Evolutionary conservation across 176 grass and related monocot genomes (phyloP).

Genomic region (Cenchrus purpureus): DNA sequence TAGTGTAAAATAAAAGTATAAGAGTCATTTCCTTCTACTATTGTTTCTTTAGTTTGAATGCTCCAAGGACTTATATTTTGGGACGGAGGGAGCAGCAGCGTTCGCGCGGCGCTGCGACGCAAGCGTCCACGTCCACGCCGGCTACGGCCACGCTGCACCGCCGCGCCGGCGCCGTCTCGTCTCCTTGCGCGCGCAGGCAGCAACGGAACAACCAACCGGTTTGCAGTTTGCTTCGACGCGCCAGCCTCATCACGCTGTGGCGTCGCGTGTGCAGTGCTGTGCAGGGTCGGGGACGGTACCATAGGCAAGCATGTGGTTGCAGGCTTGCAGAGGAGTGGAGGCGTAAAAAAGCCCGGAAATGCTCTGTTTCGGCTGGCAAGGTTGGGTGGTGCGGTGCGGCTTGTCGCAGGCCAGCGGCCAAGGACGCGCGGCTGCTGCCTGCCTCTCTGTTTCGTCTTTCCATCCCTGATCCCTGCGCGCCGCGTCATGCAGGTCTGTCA

Average conservation of each 20-base stretch:
- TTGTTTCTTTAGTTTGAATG: too few species aligned
- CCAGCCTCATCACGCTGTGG: not conserved
- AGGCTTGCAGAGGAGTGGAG: not conserved
- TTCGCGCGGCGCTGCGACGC: too few species aligned
- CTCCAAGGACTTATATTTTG: too few species aligned
- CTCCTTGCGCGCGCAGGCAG: not conserved
- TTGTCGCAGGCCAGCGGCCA: slow-evolving; percentile 28
- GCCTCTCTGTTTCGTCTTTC: not conserved
- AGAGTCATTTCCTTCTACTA: too few species aligned
- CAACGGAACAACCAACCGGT: not conserved
- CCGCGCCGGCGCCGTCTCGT: not conserved
- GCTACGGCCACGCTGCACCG: not conserved
- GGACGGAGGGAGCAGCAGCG: too few species aligned
- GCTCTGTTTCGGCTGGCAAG: not conserved
- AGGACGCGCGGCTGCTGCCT: not conserved
- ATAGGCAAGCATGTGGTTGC: slow-evolving; percentile 28
- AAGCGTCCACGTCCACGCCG: slow-evolving; percentile 15
- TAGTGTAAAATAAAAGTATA: too few species aligned
- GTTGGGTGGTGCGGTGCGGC: not conserved
- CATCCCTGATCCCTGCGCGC: not conserved
- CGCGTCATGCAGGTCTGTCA: slow-evolving; percentile 3
- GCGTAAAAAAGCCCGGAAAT: slow-evolving; percentile 15
- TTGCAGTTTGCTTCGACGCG: slow-evolving; percentile 29
- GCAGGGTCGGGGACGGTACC: too few species aligned
- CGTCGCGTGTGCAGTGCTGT: not conserved